Evolutionary conservation across 2,329 filamentous ascomycete species (phyloP).

Genomic region (Exophiala lecanii-corni): DNA sequence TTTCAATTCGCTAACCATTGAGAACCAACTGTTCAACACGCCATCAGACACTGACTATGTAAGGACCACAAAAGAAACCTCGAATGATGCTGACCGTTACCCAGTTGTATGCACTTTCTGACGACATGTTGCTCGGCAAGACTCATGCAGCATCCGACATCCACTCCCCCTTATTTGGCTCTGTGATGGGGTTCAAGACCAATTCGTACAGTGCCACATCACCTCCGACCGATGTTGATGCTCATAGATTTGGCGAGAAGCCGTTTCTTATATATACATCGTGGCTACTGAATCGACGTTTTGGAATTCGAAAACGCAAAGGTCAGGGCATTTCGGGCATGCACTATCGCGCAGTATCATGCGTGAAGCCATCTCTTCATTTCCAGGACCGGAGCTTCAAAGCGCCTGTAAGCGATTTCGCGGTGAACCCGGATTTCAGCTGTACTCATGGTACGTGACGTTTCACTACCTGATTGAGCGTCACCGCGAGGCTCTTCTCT

Average conservation of each 20-base stretch:
- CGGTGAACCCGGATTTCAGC: constrained; percentile 19
- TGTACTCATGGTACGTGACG: constrained; percentile 21
- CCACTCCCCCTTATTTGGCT: constrained; percentile 19
- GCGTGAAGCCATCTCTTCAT: constrained; percentile 20
- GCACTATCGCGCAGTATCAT: constrained; percentile 19
- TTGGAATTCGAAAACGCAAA: constrained; percentile 20
- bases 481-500: constrained; percentile 17
- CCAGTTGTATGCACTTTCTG: constrained; percentile 19
- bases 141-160: constrained; percentile 17
- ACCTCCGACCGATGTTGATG: constrained; percentile 16
- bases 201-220: constrained; percentile 19
- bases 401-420: constrained; percentile 21
- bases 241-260: constrained; percentile 20
- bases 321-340: constrained; percentile 22
- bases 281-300: constrained; percentile 20
- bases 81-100: constrained; percentile 4
- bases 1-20: constrained; percentile 22
- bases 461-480: constrained; percentile 22
- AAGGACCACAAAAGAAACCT: background rate
- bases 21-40: constrained; percentile 22
- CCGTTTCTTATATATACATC: constrained; percentile 22
- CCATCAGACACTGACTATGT: constrained; percentile 18
- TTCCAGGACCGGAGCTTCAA: constrained; percentile 18
- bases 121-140: constrained; percentile 20
- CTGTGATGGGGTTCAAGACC: constrained; percentile 22